phyloP scores from a whole-genome alignment of 169 alveolate species.

The Babesia bigemina region DNA sequence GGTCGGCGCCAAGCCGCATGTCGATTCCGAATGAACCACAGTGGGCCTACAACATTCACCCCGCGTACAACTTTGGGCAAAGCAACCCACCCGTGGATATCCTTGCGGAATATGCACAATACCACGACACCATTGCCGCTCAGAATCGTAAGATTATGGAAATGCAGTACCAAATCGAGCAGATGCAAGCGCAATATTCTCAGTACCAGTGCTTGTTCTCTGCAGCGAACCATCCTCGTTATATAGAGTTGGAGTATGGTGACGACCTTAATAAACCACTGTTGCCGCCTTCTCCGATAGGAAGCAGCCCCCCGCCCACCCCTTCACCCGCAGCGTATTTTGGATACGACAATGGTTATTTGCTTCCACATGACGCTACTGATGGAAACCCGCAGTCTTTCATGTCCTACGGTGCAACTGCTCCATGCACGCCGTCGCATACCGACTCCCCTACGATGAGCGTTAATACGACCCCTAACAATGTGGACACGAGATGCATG shows the following conservation, averaged over 20 bases:
- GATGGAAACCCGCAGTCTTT: background rate
- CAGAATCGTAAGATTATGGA: background rate
- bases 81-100: conserved; percentile 1
- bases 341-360: background rate
- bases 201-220: conserved; percentile 6
- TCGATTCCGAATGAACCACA: background rate
- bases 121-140: conserved; percentile 13
- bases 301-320: background rate
- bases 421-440: conserved; percentile 7
- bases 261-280: background rate
- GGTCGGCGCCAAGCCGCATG: background rate
- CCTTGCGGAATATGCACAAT: conserved; percentile 17
- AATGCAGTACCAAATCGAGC: conserved; percentile 1
- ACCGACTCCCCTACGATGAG: conserved; percentile 10
- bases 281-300: conserved; percentile 4
- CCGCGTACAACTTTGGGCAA: background rate
- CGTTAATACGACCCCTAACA: conserved; percentile 22
- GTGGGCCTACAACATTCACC: background rate
- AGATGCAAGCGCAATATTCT: conserved; percentile 10
- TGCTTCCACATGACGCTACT: background rate
- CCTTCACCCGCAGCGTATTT: background rate
- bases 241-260: background rate
- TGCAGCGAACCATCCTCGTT: background rate
- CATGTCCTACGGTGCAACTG: conserved; percentile 8
- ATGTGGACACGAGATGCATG: background rate